These are phyloP conservation scores for Sphaerosporella brunnea DNA, from an alignment of 495 filamentous ascomycete species.

Conservation along the genomic window DNA sequence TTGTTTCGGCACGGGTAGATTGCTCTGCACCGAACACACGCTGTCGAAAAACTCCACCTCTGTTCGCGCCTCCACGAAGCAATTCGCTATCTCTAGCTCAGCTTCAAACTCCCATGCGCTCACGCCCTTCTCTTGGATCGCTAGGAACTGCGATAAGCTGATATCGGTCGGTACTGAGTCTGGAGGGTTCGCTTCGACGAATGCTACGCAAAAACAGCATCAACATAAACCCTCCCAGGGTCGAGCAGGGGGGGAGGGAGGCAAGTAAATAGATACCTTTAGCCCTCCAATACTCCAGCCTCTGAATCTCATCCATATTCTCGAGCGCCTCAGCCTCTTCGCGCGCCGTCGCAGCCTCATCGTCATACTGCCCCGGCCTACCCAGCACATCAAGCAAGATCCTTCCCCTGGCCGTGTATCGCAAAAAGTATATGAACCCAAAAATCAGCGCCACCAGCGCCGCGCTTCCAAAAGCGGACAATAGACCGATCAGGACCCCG, in stretches of 20 bases:
- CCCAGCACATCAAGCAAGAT: conserved; percentile 90
- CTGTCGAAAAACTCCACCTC: conserved; percentile 98
- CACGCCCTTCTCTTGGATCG: conserved; percentile 97
- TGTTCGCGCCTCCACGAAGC: conserved; percentile 88
- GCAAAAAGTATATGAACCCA: conserved; percentile 80
- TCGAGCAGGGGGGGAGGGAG: conserved; percentile 5
- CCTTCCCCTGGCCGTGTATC: conserved; percentile 70
- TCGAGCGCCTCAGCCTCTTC: conserved; percentile 93
- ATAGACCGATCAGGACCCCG: conserved; percentile 83
- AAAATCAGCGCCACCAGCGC: conserved; percentile 64
- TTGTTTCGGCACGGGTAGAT: conserved; percentile 90
- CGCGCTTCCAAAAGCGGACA: conserved; percentile 93
- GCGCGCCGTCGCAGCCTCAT: conserved; percentile 77
- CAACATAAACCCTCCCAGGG: not conserved
- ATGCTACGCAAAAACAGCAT: conserved; percentile 41
- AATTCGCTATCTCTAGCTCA: conserved; percentile 94
- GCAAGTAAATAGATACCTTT: conserved; percentile 70
- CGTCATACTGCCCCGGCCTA: conserved; percentile 88
- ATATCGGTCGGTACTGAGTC: conserved; percentile 94
- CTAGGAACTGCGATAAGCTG: conserved; percentile 87
- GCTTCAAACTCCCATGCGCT: conserved; percentile 98
- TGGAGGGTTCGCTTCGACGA: conserved; percentile 82
- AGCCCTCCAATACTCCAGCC: conserved; percentile 77
- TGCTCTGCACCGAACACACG: conserved; percentile 93
- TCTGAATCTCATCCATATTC: conserved; percentile 82